Base-by-base conservation (phyloP, 2,329 filamentous ascomycete species). In the Alternaria rosae region DNA sequence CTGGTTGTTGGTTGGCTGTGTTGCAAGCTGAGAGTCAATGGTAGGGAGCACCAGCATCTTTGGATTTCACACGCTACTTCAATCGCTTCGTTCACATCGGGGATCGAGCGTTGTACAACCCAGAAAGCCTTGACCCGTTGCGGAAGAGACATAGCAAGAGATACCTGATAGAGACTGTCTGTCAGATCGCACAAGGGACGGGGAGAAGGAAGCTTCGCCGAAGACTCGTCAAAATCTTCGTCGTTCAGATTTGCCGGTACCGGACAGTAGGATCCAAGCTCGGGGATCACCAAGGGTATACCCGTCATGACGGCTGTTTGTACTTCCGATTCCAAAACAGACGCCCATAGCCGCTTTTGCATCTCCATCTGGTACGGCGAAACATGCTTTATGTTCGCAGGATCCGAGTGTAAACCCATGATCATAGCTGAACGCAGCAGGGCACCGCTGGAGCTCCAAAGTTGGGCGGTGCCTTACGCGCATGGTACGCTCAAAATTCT, bases 301-400 rank as follows among this genome's bases (percentile, higher is more conserved):
- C 67, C 67, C 3, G 58, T 61, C 38, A 60, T 59, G 60, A 73
- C 66, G 3, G 69, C 71, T 15, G 67, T 57, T 52, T 74, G 71
- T 20, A 83, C 60, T 51, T 81, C 78, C 26, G 82, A 63, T 61
- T 83, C 80, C 11, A 82, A 58, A 9, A 83, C 77, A 0, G 81
- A 82, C n/a, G 77, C 74, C 82, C 82, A 83, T 4, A 83, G 57
- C n/a, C 81, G 75, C 17, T 81, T 77, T 15, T 81, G 79, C 70
- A 82, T 79, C 57, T 83, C 81, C 1, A 51, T 53, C 32, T 74
- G 69, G 28, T 72, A 82, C 5, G 68, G 66, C 5, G 71, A 70
- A 28, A 80, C 72, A 21, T 76, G 76, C 2, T 68, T 65, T 17
- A 80, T 77, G 4, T 70, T 70, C 8, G 68, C 63, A 9, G 81